Conservation (phyloP, 345 rosid genomes). For the Populus nigra region DNA sequence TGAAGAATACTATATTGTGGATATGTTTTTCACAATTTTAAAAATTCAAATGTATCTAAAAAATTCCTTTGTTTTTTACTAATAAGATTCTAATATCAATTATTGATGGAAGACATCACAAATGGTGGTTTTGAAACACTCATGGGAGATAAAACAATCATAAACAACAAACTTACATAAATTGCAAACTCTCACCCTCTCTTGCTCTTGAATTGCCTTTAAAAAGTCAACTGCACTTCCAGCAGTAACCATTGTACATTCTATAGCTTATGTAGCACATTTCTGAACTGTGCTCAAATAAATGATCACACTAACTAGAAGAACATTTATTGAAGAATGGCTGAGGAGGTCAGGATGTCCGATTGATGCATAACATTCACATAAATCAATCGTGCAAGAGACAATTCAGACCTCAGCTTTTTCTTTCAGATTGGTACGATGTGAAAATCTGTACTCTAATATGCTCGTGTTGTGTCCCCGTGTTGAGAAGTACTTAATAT, state of each 20-base stretch:
- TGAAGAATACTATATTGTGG: no score
- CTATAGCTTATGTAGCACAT: not conserved
- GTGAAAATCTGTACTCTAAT: not conserved
- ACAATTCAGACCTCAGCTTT: not conserved
- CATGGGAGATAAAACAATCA: no score
- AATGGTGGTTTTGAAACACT: fast-evolving
- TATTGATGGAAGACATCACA: no score
- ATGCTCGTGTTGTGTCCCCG: not conserved
- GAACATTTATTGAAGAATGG: not conserved
- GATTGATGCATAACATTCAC: not conserved
- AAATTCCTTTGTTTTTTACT: no score
- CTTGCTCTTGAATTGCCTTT: not conserved
- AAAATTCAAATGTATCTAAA: no score
- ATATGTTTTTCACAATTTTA: no score
- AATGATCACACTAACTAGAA: not conserved
- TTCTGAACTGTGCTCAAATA: not conserved
- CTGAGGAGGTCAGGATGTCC: no score
- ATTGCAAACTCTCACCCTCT: no score
- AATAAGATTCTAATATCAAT: no score
- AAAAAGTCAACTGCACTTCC: not conserved
- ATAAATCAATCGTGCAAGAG: not conserved
- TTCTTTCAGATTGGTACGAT: not conserved
- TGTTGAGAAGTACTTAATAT: not conserved
- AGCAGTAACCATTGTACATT: not conserved
- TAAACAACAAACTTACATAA: no score